Conservation (phyloP, 257 asterid genomes). For the Verbascum thapsus region DNA sequence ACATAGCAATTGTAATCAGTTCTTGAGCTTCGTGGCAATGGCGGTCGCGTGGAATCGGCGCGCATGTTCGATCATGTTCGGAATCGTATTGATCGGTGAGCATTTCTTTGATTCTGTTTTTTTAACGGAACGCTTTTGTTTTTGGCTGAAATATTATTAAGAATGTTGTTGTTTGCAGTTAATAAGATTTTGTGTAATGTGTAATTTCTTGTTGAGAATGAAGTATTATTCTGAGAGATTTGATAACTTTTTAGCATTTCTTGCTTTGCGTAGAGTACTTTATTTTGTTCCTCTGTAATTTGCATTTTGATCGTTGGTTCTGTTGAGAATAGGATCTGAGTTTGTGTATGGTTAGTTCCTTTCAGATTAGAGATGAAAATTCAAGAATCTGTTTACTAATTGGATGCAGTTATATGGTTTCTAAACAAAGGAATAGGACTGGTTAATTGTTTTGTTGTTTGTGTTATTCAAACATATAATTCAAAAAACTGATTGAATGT, state of each 20-base stretch:
- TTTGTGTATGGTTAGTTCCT: not conserved
- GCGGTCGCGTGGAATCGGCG: conserved; percentile 57
- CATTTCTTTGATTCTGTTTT: too few relatives aligned
- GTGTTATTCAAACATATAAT: too few relatives aligned
- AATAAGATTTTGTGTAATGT: not conserved
- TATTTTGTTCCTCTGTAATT: not conserved
- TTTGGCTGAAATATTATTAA: conserved; percentile 6
- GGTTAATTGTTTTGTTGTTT: not conserved
- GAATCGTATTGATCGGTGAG: conserved; percentile 60
- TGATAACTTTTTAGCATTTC: conserved; percentile 6
- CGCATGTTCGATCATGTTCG: conserved; percentile 48
- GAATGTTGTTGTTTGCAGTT: conserved; percentile 4
- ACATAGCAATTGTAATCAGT: not conserved
- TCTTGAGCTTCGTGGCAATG: conserved; percentile 46
- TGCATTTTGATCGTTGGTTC: not conserved
- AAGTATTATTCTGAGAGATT: not conserved
- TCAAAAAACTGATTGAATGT: too few relatives aligned
- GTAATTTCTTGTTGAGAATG: conserved; percentile 12
- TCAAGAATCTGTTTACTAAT: too few relatives aligned
- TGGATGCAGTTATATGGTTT: not conserved
- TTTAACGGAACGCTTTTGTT: not conserved
- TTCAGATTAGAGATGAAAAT: conserved; percentile 3
- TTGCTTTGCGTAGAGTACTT: not conserved
- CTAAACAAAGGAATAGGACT: not conserved
- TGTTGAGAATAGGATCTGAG: conserved; percentile 5